Evolutionary conservation across 768 basidiomycete genomes (phyloP), one percentile per base, ranked within the genome.

Genomic region (Tulasnella sp.): DNA sequence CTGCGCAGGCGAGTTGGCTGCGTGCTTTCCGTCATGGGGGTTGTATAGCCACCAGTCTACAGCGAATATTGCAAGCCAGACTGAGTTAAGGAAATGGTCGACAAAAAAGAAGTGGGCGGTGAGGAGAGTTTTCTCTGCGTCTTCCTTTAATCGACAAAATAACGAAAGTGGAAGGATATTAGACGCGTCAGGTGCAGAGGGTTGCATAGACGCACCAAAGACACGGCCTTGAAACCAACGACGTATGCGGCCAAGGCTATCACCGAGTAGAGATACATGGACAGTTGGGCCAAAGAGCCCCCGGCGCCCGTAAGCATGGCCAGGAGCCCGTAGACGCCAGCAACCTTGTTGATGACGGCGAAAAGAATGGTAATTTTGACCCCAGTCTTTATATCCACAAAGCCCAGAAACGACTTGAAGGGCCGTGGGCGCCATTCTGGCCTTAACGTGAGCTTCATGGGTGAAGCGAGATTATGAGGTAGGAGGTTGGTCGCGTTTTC

Each of bases 271-370:
- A 96, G 89, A 86, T 99, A 99, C 84, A 97, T 89, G 85, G 92
- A 94, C 81, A 98, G 89, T 86, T 99, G 98, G 0, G 93, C 92
- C 83, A 96, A 92, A n/a, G 93, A 92, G n/a, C 94, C 93, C 54
- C 87, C 87, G 0, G 93, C 94, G 44, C 87, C 87, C 0, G 93
- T 94, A 81, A 96, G 86, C 80, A 96, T 90, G 7, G 96, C 97
- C 80, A 99, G 92, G 80, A 99, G 90, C 79, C 98, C 98, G 85
- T 99, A 99, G 12, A 98, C 91, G 76, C 98, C 97, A 28, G 98
- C 97, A 75, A 97, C 97, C 87, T 99, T 99, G 90, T 99, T 99
- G 83, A 99, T 88, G 77, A 98, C 94, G 18, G 94, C 95, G 83
- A 99, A 98, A 74, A 97, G 90, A 34, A 98, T 89, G 81, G 94